phyloP scores from a whole-genome alignment of 1,139 yeast species.

The Protomyces gravidus region DNA sequence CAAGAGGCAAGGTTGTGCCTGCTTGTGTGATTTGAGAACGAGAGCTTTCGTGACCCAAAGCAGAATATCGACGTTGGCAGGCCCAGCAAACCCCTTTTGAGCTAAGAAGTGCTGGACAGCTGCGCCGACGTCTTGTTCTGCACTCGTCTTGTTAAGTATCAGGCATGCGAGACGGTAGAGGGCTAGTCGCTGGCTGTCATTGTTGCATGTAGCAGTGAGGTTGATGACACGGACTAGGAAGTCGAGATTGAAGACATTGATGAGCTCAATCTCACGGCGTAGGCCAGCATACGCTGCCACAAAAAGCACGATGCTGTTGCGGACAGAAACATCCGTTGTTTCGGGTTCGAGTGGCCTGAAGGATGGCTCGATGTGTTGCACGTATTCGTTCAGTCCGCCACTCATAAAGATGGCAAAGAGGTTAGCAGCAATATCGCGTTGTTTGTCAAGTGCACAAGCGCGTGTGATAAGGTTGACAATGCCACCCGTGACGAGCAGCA shows the following conservation, averaged over 20 bases:
- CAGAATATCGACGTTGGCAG: constrained; percentile 46
- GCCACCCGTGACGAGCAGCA: constrained; percentile 25
- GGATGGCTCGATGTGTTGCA: constrained; percentile 1
- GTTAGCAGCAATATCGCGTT: constrained; percentile 33
- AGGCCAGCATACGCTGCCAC: constrained; percentile 32
- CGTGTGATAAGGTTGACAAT: constrained; percentile 32
- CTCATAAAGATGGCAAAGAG: constrained; percentile 35
- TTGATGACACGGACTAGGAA: neutral
- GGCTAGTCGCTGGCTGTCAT: constrained; percentile 50
- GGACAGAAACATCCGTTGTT: neutral
- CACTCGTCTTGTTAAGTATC: constrained; percentile 52
- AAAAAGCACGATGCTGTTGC: constrained; percentile 24
- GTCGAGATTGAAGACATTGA: constrained; percentile 1
- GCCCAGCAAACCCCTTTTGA: neutral
- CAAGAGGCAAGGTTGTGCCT: constrained; percentile 46
- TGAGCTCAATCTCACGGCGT: constrained; percentile 22
- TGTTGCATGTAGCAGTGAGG: neutral
- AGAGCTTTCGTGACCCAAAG: constrained; percentile 74
- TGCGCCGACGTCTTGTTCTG: constrained; percentile 11
- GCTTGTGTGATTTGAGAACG: constrained; percentile 53
- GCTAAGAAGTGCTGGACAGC: neutral
- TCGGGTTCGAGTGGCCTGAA: neutral
- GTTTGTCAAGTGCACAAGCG: constrained; percentile 30
- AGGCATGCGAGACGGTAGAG: constrained; percentile 56
- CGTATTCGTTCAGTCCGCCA: constrained; percentile 30